Conservation (phyloP, 371 early-diverging fungal species). For the Funneliformis caledonium region DNA sequence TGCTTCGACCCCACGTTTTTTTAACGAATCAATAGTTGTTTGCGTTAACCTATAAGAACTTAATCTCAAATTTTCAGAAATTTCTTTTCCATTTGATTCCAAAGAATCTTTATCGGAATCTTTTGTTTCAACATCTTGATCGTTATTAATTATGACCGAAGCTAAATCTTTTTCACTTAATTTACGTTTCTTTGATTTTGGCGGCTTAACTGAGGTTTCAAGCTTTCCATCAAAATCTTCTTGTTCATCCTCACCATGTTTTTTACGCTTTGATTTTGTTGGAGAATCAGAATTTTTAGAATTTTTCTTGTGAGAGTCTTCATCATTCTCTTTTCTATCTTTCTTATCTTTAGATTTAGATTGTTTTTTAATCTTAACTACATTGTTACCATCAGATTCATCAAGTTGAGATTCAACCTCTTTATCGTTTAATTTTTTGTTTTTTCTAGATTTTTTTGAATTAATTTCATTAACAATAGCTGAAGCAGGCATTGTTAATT, state of each 20-base stretch:
- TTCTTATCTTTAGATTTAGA: conserved; percentile 43
- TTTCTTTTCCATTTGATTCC: conserved; percentile 48
- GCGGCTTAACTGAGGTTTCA: conserved; percentile 40
- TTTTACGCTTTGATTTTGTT: conserved; percentile 42
- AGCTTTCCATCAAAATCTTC: conserved; percentile 42
- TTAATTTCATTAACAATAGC: not conserved
- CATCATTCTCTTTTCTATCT: conserved; percentile 44
- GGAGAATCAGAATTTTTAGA: conserved; percentile 13
- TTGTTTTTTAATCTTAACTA: conserved; percentile 42
- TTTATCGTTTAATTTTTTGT: not conserved
- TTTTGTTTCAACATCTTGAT: conserved; percentile 50
- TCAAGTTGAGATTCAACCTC: not conserved
- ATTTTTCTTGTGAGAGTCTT: conserved; percentile 36
- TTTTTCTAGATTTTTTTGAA: not conserved
- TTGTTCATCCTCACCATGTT: conserved; percentile 45
- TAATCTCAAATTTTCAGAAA: conserved; percentile 72
- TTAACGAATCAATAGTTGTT: conserved; percentile 66
- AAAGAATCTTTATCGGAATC: conserved; percentile 40
- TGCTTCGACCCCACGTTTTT: conserved; percentile 71
- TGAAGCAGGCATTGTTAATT: not conserved
- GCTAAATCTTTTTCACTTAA: conserved; percentile 37
- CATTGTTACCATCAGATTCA: conserved; percentile 40
- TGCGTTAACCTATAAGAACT: conserved; percentile 65
- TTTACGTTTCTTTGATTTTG: conserved; percentile 46
- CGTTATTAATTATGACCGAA: conserved; percentile 33